Evolutionary conservation across 2,329 filamentous ascomycete genomes (phyloP), one percentile per base, ranked within the genome.

Genomic region (Fusarium sp.): DNA sequence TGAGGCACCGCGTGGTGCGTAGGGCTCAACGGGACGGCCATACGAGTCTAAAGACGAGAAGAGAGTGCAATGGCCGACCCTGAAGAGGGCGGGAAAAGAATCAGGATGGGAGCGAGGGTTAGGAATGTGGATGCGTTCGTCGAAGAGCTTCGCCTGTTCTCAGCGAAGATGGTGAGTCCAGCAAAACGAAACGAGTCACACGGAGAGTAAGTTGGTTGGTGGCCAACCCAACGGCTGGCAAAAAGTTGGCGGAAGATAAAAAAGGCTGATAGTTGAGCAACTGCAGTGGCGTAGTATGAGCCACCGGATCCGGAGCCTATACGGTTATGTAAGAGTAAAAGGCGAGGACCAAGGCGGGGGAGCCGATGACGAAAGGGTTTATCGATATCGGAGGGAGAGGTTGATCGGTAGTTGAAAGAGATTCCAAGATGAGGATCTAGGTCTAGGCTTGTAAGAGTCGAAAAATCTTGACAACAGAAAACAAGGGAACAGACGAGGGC

Each of bases 1-100:
- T 82, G 79, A 80, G 79, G 77, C 80, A 81, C 79, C 78, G 77
- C 77, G 78, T 77, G 79, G 80, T 80, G 80, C 76, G 73, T 73
- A 56, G 78, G 77, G 75, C 70, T 78, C 68, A 80, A 74, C 58
- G 79, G 78, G 72, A 80, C 73, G 73, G 80, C 80, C 80, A 82
- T 82, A 77, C 80, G 77, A 76, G 65, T 75, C 57, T 70, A 67
- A 68, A 70, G 67, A 66, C 54, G 62, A 66, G 52, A 69, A 68
- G 56, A 65, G 66, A 62, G 60, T 68, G 68, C 62, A 70, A 68
- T 72, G 66, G 74, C 70, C 64, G 74, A 78, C 74, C 77, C 68
- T 65, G 58, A 67, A 58, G 62, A 66, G 70, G 70, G 62, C 50
- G 73, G 62, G 65, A 64, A 70, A 57, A 37, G 61, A 59, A 35